Conservation (phyloP, 768 basidiomycete genomes). For the Panus rudis region DNA sequence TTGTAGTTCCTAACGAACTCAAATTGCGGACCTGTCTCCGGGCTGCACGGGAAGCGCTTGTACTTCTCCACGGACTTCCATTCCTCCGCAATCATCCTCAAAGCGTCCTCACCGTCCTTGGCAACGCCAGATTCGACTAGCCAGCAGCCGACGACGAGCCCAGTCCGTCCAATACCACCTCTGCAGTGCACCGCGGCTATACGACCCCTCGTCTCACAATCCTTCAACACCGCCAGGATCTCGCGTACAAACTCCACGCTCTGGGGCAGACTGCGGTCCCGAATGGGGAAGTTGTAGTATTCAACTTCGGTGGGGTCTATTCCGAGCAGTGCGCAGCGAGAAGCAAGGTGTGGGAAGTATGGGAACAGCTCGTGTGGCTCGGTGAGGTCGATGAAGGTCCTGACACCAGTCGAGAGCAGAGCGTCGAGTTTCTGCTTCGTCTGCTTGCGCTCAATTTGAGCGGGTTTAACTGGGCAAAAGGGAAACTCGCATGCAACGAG, state of each 20-base stretch:
- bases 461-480: conserved; percentile 33
- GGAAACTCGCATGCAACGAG: conserved; percentile 81
- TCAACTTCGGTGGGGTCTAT: conserved; percentile 52
- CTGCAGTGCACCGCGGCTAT: conserved; percentile 61
- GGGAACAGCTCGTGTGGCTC: conserved; percentile 70
- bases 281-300: conserved; percentile 76
- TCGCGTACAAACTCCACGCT: conserved; percentile 50
- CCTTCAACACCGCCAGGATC: conserved; percentile 51
- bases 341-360: conserved; percentile 49
- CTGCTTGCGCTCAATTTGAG: conserved; percentile 20
- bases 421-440: conserved; percentile 67
- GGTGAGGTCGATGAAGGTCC: conserved; percentile 82
- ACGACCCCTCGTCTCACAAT: conserved; percentile 50
- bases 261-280: conserved; percentile 58
- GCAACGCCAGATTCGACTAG: conserved; percentile 62
- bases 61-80: conserved; percentile 78
- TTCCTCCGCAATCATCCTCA: conserved; percentile 55
- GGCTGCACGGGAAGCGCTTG: conserved; percentile 66
- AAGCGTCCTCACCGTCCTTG: conserved; percentile 55
- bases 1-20: conserved; percentile 63
- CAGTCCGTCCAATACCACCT: conserved; percentile 61
- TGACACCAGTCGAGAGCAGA: conserved; percentile 62
- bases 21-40: conserved; percentile 74
- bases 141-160: conserved; percentile 67
- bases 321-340: conserved; percentile 46